Percentiles rank a stretch among this genome's conserved stretches.
These are phyloP conservation scores for Tripterygium wilfordii DNA, from an alignment of 177 flowering plant genomes.

Conservation along the genomic window DNA sequence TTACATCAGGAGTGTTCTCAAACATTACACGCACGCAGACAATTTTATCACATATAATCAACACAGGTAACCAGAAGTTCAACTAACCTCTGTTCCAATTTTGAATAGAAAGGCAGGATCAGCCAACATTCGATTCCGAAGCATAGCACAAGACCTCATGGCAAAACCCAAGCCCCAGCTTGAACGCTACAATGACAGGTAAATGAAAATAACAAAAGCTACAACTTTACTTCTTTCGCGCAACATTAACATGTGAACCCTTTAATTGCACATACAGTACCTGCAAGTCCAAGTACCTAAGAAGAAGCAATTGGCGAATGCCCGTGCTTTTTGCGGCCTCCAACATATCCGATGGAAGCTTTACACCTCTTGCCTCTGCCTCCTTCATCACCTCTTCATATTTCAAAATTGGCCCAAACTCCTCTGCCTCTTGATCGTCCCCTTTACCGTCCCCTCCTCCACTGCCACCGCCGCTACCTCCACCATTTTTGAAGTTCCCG, in stretches of 20 bases:
- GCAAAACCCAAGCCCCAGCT: constrained; percentile 44
- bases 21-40: not conserved
- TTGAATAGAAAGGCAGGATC: constrained; percentile 70
- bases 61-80: not conserved
- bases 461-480: constrained; percentile 40
- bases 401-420: constrained; percentile 71
- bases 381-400: constrained; percentile 68
- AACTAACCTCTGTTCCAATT: constrained; percentile 60
- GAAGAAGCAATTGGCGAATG: constrained; percentile 58
- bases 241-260: no score
- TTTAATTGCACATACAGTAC: constrained; percentile 22
- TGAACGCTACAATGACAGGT: constrained; percentile 37
- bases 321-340: constrained; percentile 80
- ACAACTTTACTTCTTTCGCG: no score
- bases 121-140: constrained; percentile 59
- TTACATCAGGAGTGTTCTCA: not conserved
- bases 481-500: constrained; percentile 35
- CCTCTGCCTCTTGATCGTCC: constrained; percentile 49
- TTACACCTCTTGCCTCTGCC: constrained; percentile 56
- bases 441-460: constrained; percentile 28
- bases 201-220: no score
- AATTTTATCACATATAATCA: not conserved
- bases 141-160: constrained; percentile 41
- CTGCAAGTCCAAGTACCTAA: constrained; percentile 75
- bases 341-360: constrained; percentile 76